phyloP scores from a whole-genome alignment of 345 rosid genomes.

The Pistacia atlantica region DNA sequence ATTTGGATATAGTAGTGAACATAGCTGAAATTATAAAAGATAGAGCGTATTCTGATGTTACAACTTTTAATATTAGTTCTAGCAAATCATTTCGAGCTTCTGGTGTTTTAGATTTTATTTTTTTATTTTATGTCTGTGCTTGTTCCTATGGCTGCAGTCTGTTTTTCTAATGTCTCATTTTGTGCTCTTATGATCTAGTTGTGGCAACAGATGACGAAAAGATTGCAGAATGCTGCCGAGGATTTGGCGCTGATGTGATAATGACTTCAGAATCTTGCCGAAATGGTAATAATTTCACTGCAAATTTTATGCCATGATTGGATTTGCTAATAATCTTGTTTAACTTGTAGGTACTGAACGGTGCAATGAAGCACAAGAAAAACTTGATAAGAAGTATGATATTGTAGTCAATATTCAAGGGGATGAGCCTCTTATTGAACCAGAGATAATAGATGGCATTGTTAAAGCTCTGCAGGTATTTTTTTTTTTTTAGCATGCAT shows the following conservation, averaged over 20 bases:
- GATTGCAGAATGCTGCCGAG: constrained; percentile 93
- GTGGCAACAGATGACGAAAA: constrained; percentile 94
- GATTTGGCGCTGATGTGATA: constrained; percentile 92
- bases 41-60: neutral
- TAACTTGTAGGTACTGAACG: constrained; percentile 71
- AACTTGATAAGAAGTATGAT: constrained; percentile 84
- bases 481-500: neutral
- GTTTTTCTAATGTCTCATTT: constrained; percentile 3
- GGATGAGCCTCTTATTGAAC: constrained; percentile 95
- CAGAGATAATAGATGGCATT: constrained; percentile 92
- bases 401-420: constrained; percentile 96
- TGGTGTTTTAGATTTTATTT: neutral
- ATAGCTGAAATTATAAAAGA: neutral
- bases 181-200: constrained; percentile 42
- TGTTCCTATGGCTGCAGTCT: neutral
- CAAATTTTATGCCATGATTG: neutral
- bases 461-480: constrained; percentile 90
- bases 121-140: neutral
- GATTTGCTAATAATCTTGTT: constrained; percentile 19
- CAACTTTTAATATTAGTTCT: neutral
- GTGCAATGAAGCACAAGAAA: constrained; percentile 84
- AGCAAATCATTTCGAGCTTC: neutral
- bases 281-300: constrained; percentile 59
- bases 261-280: constrained; percentile 95
- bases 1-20: neutral